Conservation (phyloP, 2,329 filamentous ascomycete genomes). For the Aspergillus intermedius region DNA sequence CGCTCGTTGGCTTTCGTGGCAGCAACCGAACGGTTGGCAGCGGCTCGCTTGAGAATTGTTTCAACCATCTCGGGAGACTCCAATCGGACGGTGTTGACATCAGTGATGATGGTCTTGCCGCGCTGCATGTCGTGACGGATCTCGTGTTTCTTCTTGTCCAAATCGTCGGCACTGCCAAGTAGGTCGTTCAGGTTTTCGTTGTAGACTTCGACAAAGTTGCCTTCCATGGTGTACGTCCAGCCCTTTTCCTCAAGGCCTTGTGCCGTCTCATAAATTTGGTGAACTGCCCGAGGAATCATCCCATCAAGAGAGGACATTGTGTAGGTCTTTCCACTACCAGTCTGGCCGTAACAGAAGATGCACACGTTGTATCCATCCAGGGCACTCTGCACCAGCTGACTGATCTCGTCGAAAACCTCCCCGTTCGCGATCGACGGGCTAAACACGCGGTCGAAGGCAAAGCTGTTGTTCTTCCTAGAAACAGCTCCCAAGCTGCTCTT, state of each 20-base stretch:
- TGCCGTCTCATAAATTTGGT: slow-evolving; percentile 88
- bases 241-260: slow-evolving; percentile 79
- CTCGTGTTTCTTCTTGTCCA: slow-evolving; percentile 77
- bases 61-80: slow-evolving; percentile 76
- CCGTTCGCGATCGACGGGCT: slow-evolving; percentile 68
- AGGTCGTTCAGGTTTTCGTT: slow-evolving; percentile 95
- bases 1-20: slow-evolving; percentile 97
- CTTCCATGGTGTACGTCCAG: slow-evolving; percentile 91
- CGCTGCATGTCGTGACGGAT: slow-evolving; percentile 78
- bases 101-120: slow-evolving; percentile 74
- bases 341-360: slow-evolving; percentile 98
- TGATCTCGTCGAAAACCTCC: slow-evolving; percentile 92
- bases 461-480: slow-evolving; percentile 71
- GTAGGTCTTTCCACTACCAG: slow-evolving; percentile 90
- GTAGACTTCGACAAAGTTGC: slow-evolving; percentile 95
- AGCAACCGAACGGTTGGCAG: slow-evolving; percentile 82
- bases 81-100: slow-evolving; percentile 68
- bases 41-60: slow-evolving; percentile 69
- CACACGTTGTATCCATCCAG: slow-evolving; percentile 97
- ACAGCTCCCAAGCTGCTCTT: slow-evolving; percentile 71
- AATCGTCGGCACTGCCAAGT: slow-evolving; percentile 62
- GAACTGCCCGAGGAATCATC: slow-evolving; percentile 89
- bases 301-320: slow-evolving; percentile 90
- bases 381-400: slow-evolving; percentile 90
- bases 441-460: slow-evolving; percentile 92